phyloP scores from a whole-genome alignment of 352 stramenopile genomes.

The Phytophthora idaei region DNA sequence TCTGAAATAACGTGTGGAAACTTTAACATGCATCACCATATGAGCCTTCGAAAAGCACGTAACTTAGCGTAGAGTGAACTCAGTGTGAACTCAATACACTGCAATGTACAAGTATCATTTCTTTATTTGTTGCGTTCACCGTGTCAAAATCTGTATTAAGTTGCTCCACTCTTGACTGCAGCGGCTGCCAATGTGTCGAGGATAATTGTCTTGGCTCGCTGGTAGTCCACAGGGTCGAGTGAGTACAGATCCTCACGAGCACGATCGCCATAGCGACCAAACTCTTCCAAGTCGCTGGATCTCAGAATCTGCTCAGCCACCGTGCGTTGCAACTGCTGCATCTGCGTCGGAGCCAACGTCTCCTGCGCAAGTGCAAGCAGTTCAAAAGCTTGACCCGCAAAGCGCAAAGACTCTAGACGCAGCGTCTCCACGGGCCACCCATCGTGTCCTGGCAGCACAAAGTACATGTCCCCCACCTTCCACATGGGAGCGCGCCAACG shows the following conservation, averaged over 20 bases:
- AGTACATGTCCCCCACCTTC: conserved; percentile 87
- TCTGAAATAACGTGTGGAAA: conserved; percentile 85
- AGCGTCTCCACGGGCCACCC: conserved; percentile 73
- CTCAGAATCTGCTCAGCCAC: conserved; percentile 64
- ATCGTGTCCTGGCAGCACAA: conserved; percentile 70
- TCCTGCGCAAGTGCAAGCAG: conserved; percentile 56
- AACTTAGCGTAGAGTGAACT: conserved; percentile 5
- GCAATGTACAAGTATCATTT: conserved; percentile 14
- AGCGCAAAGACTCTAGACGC: conserved; percentile 70
- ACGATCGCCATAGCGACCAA: conserved; percentile 37
- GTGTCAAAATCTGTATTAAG: not conserved
- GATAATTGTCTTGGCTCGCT: conserved; percentile 60
- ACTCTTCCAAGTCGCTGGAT: conserved; percentile 64
- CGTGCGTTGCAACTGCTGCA: conserved; percentile 58
- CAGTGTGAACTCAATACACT: conserved; percentile 1
- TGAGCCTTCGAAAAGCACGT: conserved; percentile 46
- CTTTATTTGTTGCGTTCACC: not conserved
- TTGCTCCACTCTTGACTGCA: conserved; percentile 25
- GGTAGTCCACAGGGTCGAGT: conserved; percentile 70
- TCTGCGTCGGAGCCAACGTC: conserved; percentile 41
- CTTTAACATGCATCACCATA: conserved; percentile 91
- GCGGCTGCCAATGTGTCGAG: conserved; percentile 62
- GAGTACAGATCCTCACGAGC: conserved; percentile 67
- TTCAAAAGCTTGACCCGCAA: conserved; percentile 72
- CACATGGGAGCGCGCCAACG: conserved; percentile 66